A percentile compares a stretch with the other conserved stretches of the same genome.
Conservation (phyloP, 1,284 basidiomycete species). For the Cystodermella granulosa region DNA sequence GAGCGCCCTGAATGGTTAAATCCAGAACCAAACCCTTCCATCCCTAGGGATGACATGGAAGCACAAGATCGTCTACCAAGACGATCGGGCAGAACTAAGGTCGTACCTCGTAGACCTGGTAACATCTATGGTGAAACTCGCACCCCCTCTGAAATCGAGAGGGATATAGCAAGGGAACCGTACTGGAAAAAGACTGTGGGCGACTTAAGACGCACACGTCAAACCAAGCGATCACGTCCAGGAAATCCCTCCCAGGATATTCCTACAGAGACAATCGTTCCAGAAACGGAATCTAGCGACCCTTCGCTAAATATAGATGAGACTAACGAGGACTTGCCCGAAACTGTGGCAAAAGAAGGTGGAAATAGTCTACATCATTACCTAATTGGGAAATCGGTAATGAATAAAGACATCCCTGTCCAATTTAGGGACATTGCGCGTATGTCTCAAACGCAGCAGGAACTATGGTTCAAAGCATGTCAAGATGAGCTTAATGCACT, state of each 20-base stretch:
- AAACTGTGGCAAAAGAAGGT: background rate
- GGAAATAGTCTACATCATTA: background rate
- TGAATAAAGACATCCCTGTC: background rate
- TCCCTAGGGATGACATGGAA: no score
- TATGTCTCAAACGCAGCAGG: conserved; percentile 6
- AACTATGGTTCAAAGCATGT: conserved; percentile 8
- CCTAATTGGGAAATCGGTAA: background rate
- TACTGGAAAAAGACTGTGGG: background rate
- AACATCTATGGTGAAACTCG: background rate
- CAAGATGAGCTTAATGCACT: conserved; percentile 7
- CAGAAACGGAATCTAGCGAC: background rate
- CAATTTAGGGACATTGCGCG: conserved; percentile 7
- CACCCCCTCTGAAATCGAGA: background rate
- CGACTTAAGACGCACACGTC: background rate
- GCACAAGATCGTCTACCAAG: background rate
- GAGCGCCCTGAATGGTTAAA: no score
- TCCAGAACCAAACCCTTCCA: no score
- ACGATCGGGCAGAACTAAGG: background rate
- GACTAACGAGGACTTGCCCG: background rate
- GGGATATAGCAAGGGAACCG: background rate
- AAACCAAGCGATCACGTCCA: background rate
- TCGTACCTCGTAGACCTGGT: background rate
- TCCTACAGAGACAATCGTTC: background rate
- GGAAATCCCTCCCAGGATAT: background rate
- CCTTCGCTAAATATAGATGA: background rate